Base-by-base conservation (phyloP, 1,139 yeast genomes). In the Yamadazyma aaseri region DNA sequence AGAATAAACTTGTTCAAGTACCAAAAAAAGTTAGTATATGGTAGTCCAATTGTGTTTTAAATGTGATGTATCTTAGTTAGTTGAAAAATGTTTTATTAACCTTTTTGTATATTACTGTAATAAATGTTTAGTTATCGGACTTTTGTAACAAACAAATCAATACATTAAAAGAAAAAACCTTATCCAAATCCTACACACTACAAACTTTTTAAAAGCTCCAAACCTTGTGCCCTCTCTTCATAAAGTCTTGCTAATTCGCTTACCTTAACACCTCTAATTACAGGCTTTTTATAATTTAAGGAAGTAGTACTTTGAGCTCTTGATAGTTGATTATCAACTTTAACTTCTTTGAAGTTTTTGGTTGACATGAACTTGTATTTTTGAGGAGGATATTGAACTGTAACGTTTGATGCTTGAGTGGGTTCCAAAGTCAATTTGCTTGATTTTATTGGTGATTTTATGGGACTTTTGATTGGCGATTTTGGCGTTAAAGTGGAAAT, bases 201-300 rank as follows among this genome's bases (percentile, higher is more conserved):
- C 11, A 68, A 55, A 26, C 58, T 55, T 35, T 63, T 60, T 41
- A 76, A 58, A 20, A 75, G 60, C 42, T 73, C 73, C 34, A 76
- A 55, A 3, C 79, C 81, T 46, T 71, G 69, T 12, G 73, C 55
- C 44, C 82, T 59, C 48, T 77, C 81, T 47, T 77, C 83, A 45
- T 71, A 77, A 33, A 77, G 52, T 36, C 64, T 69, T 6, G 82
- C 79, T 39, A 77, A 60, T 48, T 73, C 74, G 14, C 77, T 69
- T 2, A 77, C 83, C 53, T 73, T 76, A 28, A 74, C 58, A 5
- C 76, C 79, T 24, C 77, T 51, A 9, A 76, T 68, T 5, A 72
- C 78, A 2, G 79, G 76, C 32, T 67, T 31, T 14, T 31, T 31
- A 6, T 6, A 13, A 14, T 14, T 14, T 14, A 25, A 18, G 5